phyloP scores from a whole-genome alignment of 169 alveolate genomes.

The Sarcocystis neurona region DNA sequence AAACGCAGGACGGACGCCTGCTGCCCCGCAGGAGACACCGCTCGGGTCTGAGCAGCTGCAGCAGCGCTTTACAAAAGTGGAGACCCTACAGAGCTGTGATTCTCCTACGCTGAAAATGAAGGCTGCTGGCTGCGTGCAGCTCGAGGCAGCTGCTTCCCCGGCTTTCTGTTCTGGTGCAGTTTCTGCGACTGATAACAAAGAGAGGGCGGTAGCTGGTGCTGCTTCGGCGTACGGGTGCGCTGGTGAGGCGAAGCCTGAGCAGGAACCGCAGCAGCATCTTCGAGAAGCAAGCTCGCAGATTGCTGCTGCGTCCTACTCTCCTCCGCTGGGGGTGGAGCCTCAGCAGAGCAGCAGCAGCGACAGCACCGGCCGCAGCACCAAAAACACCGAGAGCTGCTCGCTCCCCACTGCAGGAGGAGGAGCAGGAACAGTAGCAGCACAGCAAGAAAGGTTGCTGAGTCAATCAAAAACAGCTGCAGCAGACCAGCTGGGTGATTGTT shows the following conservation, averaged over 20 bases:
- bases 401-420: too few relatives aligned
- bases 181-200: neutral
- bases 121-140: neutral
- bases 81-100: conserved; percentile 72
- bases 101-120: neutral
- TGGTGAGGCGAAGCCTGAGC: neutral
- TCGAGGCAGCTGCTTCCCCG: neutral
- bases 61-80: conserved; percentile 73
- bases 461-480: too few relatives aligned
- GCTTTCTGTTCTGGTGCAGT: neutral
- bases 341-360: too few relatives aligned
- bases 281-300: too few relatives aligned
- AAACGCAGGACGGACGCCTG: too few relatives aligned
- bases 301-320: too few relatives aligned
- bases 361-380: too few relatives aligned
- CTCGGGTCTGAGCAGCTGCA: conserved; percentile 71
- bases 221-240: neutral
- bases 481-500: too few relatives aligned
- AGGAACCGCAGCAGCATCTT: conserved; percentile 32
- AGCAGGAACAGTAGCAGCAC: too few relatives aligned
- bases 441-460: too few relatives aligned
- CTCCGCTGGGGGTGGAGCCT: too few relatives aligned
- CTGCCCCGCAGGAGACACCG: conserved; percentile 69
- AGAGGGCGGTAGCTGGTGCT: neutral
- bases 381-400: too few relatives aligned